phyloP scores from a whole-genome alignment of 208 protist genomes.

The Leishmania braziliensis region DNA sequence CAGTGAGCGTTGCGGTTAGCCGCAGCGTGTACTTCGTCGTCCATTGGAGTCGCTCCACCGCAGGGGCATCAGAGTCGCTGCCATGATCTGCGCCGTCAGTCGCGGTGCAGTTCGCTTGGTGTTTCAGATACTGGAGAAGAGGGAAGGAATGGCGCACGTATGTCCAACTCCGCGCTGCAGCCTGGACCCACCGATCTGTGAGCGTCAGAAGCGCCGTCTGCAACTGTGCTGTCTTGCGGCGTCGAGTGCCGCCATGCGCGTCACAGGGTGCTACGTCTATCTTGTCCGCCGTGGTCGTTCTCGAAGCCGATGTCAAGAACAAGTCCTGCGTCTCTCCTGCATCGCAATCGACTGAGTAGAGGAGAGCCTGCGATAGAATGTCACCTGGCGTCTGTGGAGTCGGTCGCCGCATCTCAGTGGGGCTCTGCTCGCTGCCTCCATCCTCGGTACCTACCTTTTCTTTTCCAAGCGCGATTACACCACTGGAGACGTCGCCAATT shows the following conservation, averaged over 20 bases:
- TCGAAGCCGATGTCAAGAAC: background rate
- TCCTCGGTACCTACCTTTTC: background rate
- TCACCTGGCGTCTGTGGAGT: constrained; percentile 46
- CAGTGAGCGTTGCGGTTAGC: constrained; percentile 6
- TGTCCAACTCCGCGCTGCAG: constrained; percentile 14
- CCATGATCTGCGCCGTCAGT: background rate
- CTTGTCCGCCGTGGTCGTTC: background rate
- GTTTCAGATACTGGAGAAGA: constrained; percentile 11
- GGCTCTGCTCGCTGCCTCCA: background rate
- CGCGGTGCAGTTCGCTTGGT: background rate
- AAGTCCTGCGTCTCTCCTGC: background rate
- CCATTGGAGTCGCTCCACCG: constrained; percentile 19
- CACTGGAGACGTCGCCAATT: background rate
- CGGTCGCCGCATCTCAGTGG: background rate
- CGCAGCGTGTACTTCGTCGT: constrained; percentile 28
- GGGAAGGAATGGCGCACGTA: constrained; percentile 19
- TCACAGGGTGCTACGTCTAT: background rate
- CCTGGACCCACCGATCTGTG: constrained; percentile 29
- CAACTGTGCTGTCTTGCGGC: constrained; percentile 16
- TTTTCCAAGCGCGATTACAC: too few relatives aligned
- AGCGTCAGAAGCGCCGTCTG: constrained; percentile 17
- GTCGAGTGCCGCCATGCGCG: background rate
- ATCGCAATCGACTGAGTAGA: constrained; percentile 34
- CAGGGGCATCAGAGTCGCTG: background rate
- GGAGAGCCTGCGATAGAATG: constrained; percentile 41